Base-by-base conservation (phyloP, 2,329 filamentous ascomycete genomes). In the Ophiostoma novo-ulmi region DNA sequence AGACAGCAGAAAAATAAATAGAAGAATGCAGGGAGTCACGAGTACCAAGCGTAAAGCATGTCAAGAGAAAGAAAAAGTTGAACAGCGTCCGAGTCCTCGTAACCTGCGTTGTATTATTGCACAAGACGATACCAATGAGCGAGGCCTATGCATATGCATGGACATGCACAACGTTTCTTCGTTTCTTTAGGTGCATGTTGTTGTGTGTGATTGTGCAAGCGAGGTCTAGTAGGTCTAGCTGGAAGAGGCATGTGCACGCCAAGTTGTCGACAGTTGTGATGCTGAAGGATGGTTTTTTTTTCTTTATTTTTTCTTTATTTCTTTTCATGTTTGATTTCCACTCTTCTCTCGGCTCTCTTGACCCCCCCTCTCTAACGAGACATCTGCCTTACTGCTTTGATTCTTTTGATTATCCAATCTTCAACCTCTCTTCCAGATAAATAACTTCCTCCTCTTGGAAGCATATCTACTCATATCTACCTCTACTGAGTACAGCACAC, bases 201-300 rank as follows among this genome's bases (percentile, higher is more conserved):
- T 55, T 63, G 58, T 35, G 52, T 63, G 58, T 58, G 58, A 63
- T 63, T 63, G 58, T 63, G 58, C 58, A 63, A 63, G 58, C 58
- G 58, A 35, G 58, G n/a, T 35, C 13, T 26, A 26, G 48, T 10
- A 4, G n/a, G 52, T 26, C 22, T 58, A 58, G 52, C n/a, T 26
- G 7, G 20, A 22, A 58, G 22, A 26, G 22, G 52, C 52, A 26
- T 58, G 52, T 58, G 52, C 52, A 58, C 52, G 52, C 52, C n/a
- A 22, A 58, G n/a, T 17, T 58, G 52, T 26, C 10, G 20, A 31
- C 7, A 22, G 1, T 22, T 26, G n/a, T 26, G 22, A 31, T 31
- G 31, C 31, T 4, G 31, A 31, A 31, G 8, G 52, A 10, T 58
- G 52, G 3, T 26, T 10, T 31, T 58, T 7, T 48, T 7, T 26